Evolutionary conservation across 1,284 basidiomycete genomes (phyloP).

Genomic region (Malassezia arunalokei): DNA sequence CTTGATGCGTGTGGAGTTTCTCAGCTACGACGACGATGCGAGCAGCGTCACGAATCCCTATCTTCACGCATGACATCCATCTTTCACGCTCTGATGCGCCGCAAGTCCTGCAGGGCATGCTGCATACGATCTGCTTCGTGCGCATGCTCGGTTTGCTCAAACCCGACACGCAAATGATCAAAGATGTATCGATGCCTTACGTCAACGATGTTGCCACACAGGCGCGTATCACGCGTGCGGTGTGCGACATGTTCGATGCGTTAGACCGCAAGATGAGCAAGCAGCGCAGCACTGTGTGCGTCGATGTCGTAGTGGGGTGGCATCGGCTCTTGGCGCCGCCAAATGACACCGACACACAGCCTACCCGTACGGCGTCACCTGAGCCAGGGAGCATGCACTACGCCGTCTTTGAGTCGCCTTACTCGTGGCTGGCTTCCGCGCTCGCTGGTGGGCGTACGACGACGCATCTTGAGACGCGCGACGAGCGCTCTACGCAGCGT

Average conservation of each 20-base stretch:
- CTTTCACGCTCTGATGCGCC: slow-evolving; percentile 1
- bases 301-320: slow-evolving; percentile 10
- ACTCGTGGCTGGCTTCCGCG: slow-evolving; percentile 14
- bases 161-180: slow-evolving; percentile 1
- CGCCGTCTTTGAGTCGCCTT: slow-evolving; percentile 14
- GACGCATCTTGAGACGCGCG: not conserved
- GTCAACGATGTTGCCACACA: not conserved
- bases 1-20: not conserved
- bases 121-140: slow-evolving; percentile 12
- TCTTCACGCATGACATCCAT: slow-evolving; percentile 6
- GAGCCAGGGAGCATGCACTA: not conserved
- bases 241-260: not conserved
- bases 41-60: slow-evolving; percentile 2
- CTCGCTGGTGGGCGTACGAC: not conserved
- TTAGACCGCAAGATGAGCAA: not conserved
- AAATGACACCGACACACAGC: not conserved
- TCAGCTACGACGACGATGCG: not conserved
- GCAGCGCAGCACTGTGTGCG: not conserved
- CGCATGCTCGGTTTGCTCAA: slow-evolving; percentile 8
- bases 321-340: not conserved
- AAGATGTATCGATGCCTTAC: slow-evolving; percentile 1
- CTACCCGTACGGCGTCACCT: not conserved
- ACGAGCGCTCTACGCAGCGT: not conserved
- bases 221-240: not conserved
- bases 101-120: slow-evolving; percentile 1